phyloP scores from a whole-genome alignment of 2,329 filamentous ascomycete genomes.

The Trematosphaeria pertusa region DNA sequence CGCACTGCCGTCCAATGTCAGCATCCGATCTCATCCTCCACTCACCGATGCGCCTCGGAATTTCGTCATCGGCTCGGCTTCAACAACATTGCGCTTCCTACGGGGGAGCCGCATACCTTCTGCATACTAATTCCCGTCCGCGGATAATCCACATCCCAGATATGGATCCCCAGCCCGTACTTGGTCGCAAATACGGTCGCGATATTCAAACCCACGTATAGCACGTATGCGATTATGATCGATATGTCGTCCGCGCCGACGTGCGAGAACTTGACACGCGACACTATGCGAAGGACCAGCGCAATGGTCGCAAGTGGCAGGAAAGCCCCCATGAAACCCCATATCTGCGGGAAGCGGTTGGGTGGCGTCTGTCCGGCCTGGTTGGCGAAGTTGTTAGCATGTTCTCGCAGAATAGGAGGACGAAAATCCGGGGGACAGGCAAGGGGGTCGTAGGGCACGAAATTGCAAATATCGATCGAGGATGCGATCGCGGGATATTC shows the following conservation, averaged over 20 bases:
- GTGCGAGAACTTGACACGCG: background rate
- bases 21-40: background rate
- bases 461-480: too few species aligned
- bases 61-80: too few species aligned
- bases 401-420: too few species aligned
- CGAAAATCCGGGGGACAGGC: too few species aligned
- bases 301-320: conserved; percentile 2
- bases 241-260: conserved; percentile 3
- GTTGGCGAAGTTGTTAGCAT: background rate
- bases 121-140: background rate
- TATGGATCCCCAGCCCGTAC: conserved; percentile 4
- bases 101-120: background rate
- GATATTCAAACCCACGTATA: background rate
- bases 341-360: conserved; percentile 5
- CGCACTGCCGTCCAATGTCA: background rate
- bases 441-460: too few species aligned
- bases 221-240: background rate
- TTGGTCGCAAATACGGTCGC: conserved; percentile 1
- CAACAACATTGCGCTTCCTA: too few species aligned
- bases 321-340: conserved; percentile 1
- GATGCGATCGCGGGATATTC: too few species aligned
- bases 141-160: conserved; percentile 4
- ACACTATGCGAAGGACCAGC: background rate
- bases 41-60: background rate
- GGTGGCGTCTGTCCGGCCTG: background rate